Base-by-base conservation (phyloP, 345 rosid species). In the Noccaea bulbosa region DNA sequence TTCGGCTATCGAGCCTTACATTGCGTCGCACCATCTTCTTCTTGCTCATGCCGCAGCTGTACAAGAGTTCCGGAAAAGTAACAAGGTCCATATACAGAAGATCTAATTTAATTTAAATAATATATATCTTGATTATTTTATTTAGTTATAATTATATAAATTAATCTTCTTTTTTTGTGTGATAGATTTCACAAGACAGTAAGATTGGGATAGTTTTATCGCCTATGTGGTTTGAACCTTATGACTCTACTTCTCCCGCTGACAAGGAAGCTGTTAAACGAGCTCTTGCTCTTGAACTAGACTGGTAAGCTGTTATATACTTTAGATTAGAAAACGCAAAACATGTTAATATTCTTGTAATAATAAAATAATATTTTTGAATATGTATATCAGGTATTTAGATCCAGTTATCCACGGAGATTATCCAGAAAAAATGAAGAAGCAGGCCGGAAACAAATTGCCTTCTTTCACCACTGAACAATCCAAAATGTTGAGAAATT, bases 31-130 rank as follows among this genome's bases (percentile, higher is more conserved):
- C 39, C 69, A 76, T 40, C 59, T 76, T 47, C 79, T 76, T 56
- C 79, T 76, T 40, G 48, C 71, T 20, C 79, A 76, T 63, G 79
- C 75, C 3, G 71, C 75, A 7, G 79, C 75, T 1, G 71, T 69
- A 9, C 71, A 70, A 51, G 66, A 69, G 52, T 69, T 76, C 53
- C 60, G 59, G 33, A 62, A 64, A 38, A 57, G 79, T 70, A 70
- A 54, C 48, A 67, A 74, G 68, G 71, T 65, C 32, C 30, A 39
- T 17, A 44, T 54, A 30, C 17, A 37, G 0, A 43, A 11, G 16
- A 48, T 56, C n/a, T n/a, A n/a, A n/a, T 56, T 8, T 47, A 3
- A 22, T 48, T 22, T 22, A 10, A 15, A 11, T 35, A 35, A 2
- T 47, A 4, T 20, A 37, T 2, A 48, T 65, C 8, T 3, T 52